Percentiles rank a stretch among this genome's conserved stretches.
Evolutionary conservation across 495 filamentous ascomycete species (phyloP).

Genomic region (Staphylotrichum longicolle): DNA sequence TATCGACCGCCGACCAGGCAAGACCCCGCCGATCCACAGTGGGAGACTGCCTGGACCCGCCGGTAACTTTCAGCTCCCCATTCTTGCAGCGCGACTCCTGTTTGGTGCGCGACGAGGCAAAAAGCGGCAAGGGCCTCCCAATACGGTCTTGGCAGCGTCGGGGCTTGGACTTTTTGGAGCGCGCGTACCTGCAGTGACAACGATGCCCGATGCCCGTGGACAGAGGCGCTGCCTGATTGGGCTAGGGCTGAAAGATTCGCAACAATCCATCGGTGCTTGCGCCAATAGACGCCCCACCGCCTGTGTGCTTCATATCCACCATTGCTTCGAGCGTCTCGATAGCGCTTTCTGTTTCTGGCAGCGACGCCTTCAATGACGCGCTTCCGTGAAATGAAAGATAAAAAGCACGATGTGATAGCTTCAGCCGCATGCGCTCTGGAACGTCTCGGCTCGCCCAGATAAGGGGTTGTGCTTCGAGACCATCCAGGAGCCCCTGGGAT

Average conservation of each 20-base stretch:
- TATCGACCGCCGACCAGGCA: not conserved
- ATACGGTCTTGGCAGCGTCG: not conserved
- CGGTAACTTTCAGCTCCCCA: conserved; percentile 14
- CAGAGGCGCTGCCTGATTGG: not conserved
- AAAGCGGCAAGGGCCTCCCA: conserved; percentile 1
- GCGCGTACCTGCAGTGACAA: conserved; percentile 8
- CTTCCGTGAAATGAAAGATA: not conserved
- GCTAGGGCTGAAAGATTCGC: not conserved
- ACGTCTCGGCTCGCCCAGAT: not conserved
- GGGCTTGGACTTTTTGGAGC: not conserved
- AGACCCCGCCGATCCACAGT: not conserved
- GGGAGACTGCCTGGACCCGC: not conserved
- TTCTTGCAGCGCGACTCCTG: conserved; percentile 6
- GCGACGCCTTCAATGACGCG: not conserved
- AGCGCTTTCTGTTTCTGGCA: conserved; percentile 16
- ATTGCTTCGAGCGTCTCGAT: conserved; percentile 14
- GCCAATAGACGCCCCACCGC: not conserved
- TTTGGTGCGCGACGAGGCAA: not conserved
- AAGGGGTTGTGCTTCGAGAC: too few species aligned
- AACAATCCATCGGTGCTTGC: not conserved
- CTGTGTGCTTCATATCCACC: conserved; percentile 9
- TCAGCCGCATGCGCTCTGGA: conserved; percentile 2
- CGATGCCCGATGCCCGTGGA: not conserved
- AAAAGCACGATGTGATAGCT: not conserved
- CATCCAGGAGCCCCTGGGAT: too few species aligned